These are phyloP conservation scores for Colletotrichum endophyticum DNA, from an alignment of 2,329 filamentous ascomycete genomes.

Conservation along the genomic window DNA sequence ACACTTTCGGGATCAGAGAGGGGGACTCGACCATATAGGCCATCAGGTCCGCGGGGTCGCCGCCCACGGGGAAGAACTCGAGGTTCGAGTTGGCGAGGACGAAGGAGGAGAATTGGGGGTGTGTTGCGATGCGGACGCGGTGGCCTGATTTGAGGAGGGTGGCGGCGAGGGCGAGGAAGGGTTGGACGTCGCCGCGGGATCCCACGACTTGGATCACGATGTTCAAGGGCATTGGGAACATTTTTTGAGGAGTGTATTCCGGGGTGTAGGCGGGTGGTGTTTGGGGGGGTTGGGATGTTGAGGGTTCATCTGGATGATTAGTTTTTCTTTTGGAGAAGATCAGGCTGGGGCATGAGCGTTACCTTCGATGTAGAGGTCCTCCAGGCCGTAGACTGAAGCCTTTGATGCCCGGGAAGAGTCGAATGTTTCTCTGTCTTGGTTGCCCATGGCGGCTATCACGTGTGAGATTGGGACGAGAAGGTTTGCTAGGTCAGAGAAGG, in stretches of 20 bases:
- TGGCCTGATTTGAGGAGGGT: constrained; percentile 52
- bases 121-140: constrained; percentile 56
- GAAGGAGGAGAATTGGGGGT: constrained; percentile 51
- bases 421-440: background rate
- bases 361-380: constrained; percentile 5
- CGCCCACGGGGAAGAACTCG: constrained; percentile 60
- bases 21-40: constrained; percentile 34
- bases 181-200: constrained; percentile 59
- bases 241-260: background rate
- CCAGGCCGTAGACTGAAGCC: background rate
- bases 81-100: constrained; percentile 38
- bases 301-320: background rate
- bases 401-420: background rate
- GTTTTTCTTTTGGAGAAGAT: background rate
- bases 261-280: background rate
- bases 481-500: background rate
- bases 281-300: background rate
- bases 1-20: constrained; percentile 28
- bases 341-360: background rate
- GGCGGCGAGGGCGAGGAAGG: constrained; percentile 57
- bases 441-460: background rate
- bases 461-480: background rate
- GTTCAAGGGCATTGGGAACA: constrained; percentile 39
- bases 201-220: constrained; percentile 61
- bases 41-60: constrained; percentile 50